Evolutionary conservation across 2,329 filamentous ascomycete species (phyloP), one percentile per base, ranked within the genome.

Genomic region (Paraconiothyrium sp.): DNA sequence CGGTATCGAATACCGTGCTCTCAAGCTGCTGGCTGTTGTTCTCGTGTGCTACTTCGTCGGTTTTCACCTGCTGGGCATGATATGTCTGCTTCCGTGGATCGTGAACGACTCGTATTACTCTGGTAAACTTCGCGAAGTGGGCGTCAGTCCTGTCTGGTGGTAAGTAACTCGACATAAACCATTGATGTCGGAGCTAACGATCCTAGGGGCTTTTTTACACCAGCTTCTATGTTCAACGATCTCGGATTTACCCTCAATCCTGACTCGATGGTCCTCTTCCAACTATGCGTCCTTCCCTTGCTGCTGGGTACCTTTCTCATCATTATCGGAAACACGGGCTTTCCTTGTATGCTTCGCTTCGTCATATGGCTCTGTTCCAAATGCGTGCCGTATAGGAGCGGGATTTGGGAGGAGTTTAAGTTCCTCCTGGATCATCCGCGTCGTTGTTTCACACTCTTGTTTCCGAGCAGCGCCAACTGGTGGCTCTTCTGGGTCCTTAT

Each of bases 341-440:
- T 98, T 70, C 95, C 94, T 0, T 92, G 95, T 72, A 94, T 97
- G 90, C 86, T 98, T 27, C 91, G 95, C 8, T 92, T 97, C 72
- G 88, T 95, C 64, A 98, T 99, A 63, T 99, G 95, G 94, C 71
- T 90, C 0, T 74, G 86, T 37, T 92, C 92, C 13, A 88, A 90
- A 58, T 67, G 91, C 51, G 86, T 89, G 0, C 89, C 91, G 3
- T 80, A 80, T 30, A 85, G 83, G 7, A 92, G 89, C 30, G 89
- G 90, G 1, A 77, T 96, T 0, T 97, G 92, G 88, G 94, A 99
- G 77, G 94, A 97, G 76, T 82, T 98, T 11, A 87, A 88, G 41
- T 99, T 99, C 72, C 82, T 99, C 22, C 86, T 99, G 1, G 94
- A 98, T 72, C 95, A 99, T 70, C 95, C 95, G 0, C 90, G 95